Evolutionary conservation across 1,284 basidiomycete genomes (phyloP), one percentile per base, ranked within the genome.

Genomic region (Heterobasidion occidentale): DNA sequence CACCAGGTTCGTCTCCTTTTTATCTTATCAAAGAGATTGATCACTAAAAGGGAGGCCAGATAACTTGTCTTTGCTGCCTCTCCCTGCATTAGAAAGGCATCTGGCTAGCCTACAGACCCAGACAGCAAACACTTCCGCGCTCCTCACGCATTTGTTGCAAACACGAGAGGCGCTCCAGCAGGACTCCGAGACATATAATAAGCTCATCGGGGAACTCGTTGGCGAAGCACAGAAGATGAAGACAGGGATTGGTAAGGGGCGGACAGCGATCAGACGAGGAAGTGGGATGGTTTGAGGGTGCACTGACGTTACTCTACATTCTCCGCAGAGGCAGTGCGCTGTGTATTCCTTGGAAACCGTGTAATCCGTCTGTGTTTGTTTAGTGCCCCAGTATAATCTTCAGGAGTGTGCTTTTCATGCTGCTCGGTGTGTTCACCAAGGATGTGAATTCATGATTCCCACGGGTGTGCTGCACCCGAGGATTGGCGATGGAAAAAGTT

Each of bases 151-250:
- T 72, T 73, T 92, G 20, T 73, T 94, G 56, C 92, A 96, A 70
- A 80, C 82, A 53, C 83, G 88, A 61, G 93, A 95, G 62, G 84
- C 89, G 20, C 73, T 94, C 61, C 85, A 89, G 63, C 91, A 95
- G 68, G 92, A 95, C 66, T 89, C 88, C 45, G 90, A 92, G 67
- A 90, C 84, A 45, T 92, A 92, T 66, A 91, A 92, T 68, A 83
- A 81, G 35, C 72, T 91, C 44, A 92, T 92, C 58, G 90, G 83
- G 51, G 90, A 89, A 66, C 72, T 92, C 53, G 88, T 92, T n/a
- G 81, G 80, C 51, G 88, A 91, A 67, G 90, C 90, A 34, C 88
- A 90, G 66, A 90, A 87, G 68, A 78, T 83, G 56, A 89, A 88
- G 65, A 80, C 80, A 4, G 63, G 67, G 65, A 80, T 80, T 3